These are phyloP conservation scores for Haplosporangium gracile DNA, from an alignment of 192 early-diverging fungal species.

Conservation along the genomic window DNA sequence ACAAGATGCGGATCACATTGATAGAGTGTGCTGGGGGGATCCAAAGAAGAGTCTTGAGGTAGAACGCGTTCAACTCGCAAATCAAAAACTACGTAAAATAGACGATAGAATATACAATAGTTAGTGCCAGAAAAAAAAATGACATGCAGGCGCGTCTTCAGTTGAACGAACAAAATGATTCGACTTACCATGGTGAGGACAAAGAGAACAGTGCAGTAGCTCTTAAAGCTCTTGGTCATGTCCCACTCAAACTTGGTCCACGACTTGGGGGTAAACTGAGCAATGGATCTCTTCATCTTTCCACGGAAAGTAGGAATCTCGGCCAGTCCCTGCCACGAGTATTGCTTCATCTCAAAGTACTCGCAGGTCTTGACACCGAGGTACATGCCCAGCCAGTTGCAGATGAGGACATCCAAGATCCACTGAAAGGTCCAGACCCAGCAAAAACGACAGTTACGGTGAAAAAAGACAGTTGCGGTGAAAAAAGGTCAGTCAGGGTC, in stretches of 20 bases:
- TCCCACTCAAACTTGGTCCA: conserved; percentile 97
- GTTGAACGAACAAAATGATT: not conserved
- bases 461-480: no score
- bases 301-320: conserved; percentile 88
- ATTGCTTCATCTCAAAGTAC: conserved; percentile 96
- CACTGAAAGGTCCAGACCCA: conserved; percentile 65
- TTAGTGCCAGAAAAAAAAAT: not conserved
- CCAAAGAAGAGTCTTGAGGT: conserved; percentile 95
- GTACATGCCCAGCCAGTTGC: conserved; percentile 96
- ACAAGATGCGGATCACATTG: conserved; percentile 80
- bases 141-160: not conserved
- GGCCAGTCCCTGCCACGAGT: conserved; percentile 93
- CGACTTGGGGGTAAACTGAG: conserved; percentile 94
- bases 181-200: conserved; percentile 77
- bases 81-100: conserved; percentile 68
- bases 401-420: conserved; percentile 92
- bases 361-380: conserved; percentile 98
- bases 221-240: conserved; percentile 88
- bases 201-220: conserved; percentile 83
- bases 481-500: not conserved
- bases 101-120: not conserved
- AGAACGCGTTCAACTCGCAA: conserved; percentile 94
- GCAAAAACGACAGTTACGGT: not conserved
- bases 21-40: conserved; percentile 88
- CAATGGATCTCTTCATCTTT: conserved; percentile 88